Conservation (phyloP, 2,329 filamentous ascomycete genomes). For the Diaporthe amygdali region DNA sequence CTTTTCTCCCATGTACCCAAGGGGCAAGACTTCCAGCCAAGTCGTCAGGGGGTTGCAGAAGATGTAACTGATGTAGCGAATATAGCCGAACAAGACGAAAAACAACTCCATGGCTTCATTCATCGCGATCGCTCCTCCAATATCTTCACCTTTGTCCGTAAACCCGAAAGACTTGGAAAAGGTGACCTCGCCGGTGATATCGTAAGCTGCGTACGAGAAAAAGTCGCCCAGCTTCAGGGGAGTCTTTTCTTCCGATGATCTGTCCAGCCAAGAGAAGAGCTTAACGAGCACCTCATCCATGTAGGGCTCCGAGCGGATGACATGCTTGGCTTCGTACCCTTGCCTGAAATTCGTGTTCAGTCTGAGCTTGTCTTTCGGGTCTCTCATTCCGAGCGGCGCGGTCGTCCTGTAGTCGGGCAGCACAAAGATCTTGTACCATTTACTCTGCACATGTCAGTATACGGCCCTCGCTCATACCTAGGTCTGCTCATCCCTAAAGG, state of each 20-base stretch:
- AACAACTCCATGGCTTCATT: constrained; percentile 29
- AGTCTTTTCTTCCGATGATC: constrained; percentile 16
- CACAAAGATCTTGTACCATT: constrained; percentile 41
- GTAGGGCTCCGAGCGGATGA: constrained; percentile 25
- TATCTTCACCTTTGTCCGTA: constrained; percentile 32
- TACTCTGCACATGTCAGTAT: constrained; percentile 38
- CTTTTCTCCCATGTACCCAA: constrained; percentile 34
- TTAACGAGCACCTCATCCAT: constrained; percentile 25
- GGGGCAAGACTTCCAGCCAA: constrained; percentile 33
- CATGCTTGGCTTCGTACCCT: constrained; percentile 38
- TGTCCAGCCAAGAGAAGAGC: constrained; percentile 27
- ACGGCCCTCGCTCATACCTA: constrained; percentile 39
- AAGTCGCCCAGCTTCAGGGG: constrained; percentile 29
- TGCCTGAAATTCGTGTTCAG: constrained; percentile 37
- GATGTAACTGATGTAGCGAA: constrained; percentile 30
- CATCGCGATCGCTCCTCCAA: constrained; percentile 36
- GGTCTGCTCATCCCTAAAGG: no score
- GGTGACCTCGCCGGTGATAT: constrained; percentile 37
- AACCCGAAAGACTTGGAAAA: constrained; percentile 37
- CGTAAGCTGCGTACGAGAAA: constrained; percentile 35
- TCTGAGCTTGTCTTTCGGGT: constrained; percentile 38
- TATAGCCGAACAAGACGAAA: constrained; percentile 28
- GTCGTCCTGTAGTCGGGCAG: constrained; percentile 38
- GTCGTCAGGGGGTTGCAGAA: constrained; percentile 37
- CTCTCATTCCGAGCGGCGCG: constrained; percentile 39